Conservation (phyloP, 306 rosid genomes). For the Castanopsis chinensis region DNA sequence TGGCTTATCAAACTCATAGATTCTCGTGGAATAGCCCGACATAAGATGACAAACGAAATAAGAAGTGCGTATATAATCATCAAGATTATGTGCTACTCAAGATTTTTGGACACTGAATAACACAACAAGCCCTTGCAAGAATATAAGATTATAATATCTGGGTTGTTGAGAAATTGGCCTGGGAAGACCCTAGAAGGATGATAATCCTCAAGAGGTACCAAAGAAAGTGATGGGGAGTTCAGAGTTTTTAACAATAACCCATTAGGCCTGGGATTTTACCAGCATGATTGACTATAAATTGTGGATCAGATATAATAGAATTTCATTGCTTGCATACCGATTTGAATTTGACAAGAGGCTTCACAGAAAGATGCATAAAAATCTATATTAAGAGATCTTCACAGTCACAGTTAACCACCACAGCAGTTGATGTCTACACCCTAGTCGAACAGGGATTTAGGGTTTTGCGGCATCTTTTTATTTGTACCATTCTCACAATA, state of each 20-base stretch:
- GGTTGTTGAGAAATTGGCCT: background rate
- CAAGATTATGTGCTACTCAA: background rate
- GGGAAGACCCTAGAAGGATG: background rate
- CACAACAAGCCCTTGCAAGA: conserved; percentile 30
- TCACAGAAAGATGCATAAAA: background rate
- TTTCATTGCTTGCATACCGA: background rate
- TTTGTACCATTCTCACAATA: background rate
- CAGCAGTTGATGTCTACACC: background rate
- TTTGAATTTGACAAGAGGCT: background rate
- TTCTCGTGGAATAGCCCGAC: background rate
- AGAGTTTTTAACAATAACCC: background rate
- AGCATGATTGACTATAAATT: background rate
- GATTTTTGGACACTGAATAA: background rate
- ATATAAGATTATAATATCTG: background rate
- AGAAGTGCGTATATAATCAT: background rate
- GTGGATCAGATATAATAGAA: background rate
- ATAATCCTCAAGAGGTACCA: too few relatives aligned
- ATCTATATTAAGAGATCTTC: background rate
- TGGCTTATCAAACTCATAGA: background rate
- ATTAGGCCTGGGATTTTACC: background rate
- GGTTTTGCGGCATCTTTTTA: background rate
- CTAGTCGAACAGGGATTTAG: background rate
- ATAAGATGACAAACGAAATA: conserved; percentile 13
- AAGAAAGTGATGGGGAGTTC: too few relatives aligned
- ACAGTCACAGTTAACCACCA: background rate